phyloP scores from a whole-genome alignment of 345 rosid genomes.

The Salix udensis region DNA sequence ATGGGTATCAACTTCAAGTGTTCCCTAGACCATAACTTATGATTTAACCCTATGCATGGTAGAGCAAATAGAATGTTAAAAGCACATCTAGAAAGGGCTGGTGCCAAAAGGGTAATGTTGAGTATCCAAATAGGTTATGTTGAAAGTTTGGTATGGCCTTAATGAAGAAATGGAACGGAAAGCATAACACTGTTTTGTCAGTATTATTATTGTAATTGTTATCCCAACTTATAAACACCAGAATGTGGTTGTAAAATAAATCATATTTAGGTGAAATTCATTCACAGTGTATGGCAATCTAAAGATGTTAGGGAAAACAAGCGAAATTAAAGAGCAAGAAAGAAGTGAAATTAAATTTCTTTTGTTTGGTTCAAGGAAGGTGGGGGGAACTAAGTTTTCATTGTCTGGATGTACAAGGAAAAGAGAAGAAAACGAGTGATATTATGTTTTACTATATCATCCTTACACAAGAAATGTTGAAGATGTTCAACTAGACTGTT shows the following conservation, averaged over 20 bases:
- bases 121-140: not conserved
- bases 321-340: not conserved
- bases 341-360: not conserved
- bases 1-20: not conserved
- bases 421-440: too few relatives aligned
- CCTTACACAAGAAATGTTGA: too few relatives aligned
- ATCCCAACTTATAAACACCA: not conserved
- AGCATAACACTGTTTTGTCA: not conserved
- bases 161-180: not conserved
- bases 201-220: not conserved
- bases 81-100: not conserved
- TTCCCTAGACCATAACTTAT: not conserved
- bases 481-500: too few relatives aligned
- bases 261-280: not conserved
- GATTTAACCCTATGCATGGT: not conserved
- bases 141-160: not conserved
- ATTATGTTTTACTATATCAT: too few relatives aligned
- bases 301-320: not conserved
- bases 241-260: not conserved
- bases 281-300: not conserved
- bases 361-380: too few relatives aligned
- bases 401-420: too few relatives aligned
- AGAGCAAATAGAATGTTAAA: not conserved
- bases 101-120: not conserved
- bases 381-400: too few relatives aligned